Base-by-base conservation (phyloP, 2,329 filamentous ascomycete species). In the Allantophomopsis lycopodina region DNA sequence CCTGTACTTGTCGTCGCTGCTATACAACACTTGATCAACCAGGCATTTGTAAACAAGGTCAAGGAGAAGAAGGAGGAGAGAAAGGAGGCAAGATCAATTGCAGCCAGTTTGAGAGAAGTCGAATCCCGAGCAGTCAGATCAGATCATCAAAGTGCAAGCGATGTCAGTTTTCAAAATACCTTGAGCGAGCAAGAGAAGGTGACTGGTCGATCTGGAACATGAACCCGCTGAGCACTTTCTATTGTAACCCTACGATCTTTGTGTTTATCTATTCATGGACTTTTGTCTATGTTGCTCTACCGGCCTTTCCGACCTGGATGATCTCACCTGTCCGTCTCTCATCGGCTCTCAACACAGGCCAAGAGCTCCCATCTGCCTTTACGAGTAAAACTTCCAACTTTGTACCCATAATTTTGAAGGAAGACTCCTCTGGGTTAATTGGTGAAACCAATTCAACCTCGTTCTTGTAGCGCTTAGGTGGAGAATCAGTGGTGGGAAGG, bases 221-320 rank as follows among this genome's bases (percentile, higher is more conserved):
- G 23, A 28, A 10, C 11, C 23, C 23, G 8, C 23, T 28, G 23
- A 28, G 23, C 23, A 28, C 4, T 28, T 28, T 28, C 5, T 21
- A 21, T 28, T 10, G 11, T 12, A 12, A 10, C 23, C 10, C 10
- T 28, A 28, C 4, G 23, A 10, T 8, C 23, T 28, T 28, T 4
- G 10, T 28, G 3, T 28, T 37, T 6, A 10, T 18, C 20, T 37
- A 14, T 18, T 37, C n/a, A 10, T 37, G 7, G n/a, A 16, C 16
- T 15, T 18, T 14, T 37, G 15, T 18, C 14, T 20, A 37, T 10
- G 3, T 37, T 20, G 65, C 66, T 42, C 71, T 67, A 28, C 80
- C 86, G 38, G 91, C 87, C 47, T 78, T 71, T 12, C 91, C 91
- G 46, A 93, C 70, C 62, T 98, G 91, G 47, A 96, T 76, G 51